Percentiles rank a stretch among this genome's conserved stretches.
Evolutionary conservation across 495 filamentous ascomycete species (phyloP).

Genomic region (Achaetomiella virescens): DNA sequence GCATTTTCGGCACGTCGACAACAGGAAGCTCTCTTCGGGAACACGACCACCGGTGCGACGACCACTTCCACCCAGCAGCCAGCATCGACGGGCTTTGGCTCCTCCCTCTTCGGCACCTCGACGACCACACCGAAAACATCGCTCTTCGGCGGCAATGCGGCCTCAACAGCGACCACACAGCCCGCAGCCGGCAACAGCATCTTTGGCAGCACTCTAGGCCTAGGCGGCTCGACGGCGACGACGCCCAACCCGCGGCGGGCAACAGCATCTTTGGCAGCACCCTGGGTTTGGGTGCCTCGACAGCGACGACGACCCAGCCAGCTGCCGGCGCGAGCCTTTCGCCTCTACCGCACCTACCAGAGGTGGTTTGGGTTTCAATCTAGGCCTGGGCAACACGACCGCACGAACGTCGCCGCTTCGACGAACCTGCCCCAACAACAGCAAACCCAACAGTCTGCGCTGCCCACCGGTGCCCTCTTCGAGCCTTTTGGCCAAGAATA

Average conservation of each 20-base stretch:
- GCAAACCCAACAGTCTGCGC: constrained; percentile 7
- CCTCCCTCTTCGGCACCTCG: constrained; percentile 17
- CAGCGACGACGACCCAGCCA: constrained; percentile 6
- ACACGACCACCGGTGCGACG: neutral
- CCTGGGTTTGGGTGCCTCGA: neutral
- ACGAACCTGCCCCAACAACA: constrained; percentile 11
- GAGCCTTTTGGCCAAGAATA: constrained; percentile 76
- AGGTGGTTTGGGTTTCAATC: neutral
- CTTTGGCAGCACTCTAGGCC: constrained; percentile 12
- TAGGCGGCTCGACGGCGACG: constrained; percentile 3
- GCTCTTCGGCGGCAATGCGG: constrained; percentile 20
- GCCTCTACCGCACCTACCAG: neutral
- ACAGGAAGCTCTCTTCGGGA: constrained; percentile 6
- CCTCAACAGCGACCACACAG: constrained; percentile 3
- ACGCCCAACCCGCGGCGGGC: constrained; percentile 3
- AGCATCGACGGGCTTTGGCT: constrained; percentile 4
- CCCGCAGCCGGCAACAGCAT: constrained; percentile 9
- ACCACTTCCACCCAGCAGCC: neutral
- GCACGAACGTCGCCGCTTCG: neutral
- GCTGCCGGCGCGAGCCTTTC: neutral
- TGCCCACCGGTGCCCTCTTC: constrained; percentile 62
- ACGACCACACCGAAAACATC: constrained; percentile 16
- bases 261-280: constrained; percentile 17
- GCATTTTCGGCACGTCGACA: constrained; percentile 7
- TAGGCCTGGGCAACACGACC: constrained; percentile 3